Conservation (phyloP, 1,284 basidiomycete species). For the Austroboletus novae-zelandiae region DNA sequence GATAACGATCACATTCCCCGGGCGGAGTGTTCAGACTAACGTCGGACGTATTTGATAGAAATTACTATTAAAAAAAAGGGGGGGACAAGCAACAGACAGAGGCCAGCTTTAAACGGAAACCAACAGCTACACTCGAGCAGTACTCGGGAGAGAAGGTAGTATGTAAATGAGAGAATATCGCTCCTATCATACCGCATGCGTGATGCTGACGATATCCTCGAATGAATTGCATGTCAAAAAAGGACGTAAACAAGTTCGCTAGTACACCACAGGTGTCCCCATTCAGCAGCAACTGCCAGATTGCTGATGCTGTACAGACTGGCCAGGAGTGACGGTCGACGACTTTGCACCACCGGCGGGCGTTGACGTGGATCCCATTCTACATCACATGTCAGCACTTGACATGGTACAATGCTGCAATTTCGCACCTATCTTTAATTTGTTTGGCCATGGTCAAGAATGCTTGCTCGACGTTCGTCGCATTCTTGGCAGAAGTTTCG, state of each 20-base stretch:
- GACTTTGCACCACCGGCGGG: constrained; percentile 71
- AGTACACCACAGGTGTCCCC: constrained; percentile 15
- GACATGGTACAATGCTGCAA: background rate
- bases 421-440: constrained; percentile 89
- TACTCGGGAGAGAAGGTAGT: constrained; percentile 30
- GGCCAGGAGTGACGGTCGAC: constrained; percentile 48
- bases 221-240: constrained; percentile 15
- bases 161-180: constrained; percentile 34
- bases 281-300: constrained; percentile 55
- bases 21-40: background rate
- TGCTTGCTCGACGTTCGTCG: constrained; percentile 98
- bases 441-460: constrained; percentile 99
- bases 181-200: constrained; percentile 31
- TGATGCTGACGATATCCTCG: constrained; percentile 30
- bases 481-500: constrained; percentile 99
- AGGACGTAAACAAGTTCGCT: constrained; percentile 13
- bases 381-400: constrained; percentile 28
- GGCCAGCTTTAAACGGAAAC: constrained; percentile 27
- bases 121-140: constrained; percentile 25
- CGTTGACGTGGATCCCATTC: constrained; percentile 77
- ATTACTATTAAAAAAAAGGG: constrained; percentile 25
- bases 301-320: constrained; percentile 54
- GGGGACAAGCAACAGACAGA: constrained; percentile 28
- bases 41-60: constrained; percentile 1
- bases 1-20: constrained; percentile 17